Evolutionary conservation across 2,329 filamentous ascomycete genomes (phyloP), one percentile per base, ranked within the genome.

Genomic region (Cladosporium sp.): DNA sequence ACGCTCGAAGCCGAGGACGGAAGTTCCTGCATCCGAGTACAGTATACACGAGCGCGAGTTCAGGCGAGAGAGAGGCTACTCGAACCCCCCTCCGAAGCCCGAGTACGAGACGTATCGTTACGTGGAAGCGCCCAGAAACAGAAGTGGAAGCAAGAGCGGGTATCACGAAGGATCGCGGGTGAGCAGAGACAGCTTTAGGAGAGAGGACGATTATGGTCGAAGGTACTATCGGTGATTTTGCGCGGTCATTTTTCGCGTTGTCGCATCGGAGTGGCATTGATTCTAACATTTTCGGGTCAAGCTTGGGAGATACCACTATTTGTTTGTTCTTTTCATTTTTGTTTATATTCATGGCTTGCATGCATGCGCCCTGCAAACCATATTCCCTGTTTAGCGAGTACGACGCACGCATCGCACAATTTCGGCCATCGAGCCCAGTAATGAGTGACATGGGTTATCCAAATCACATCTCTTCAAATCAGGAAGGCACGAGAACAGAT

Each of bases 21-120:
- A 72, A 23, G 62, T 68, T 21, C 69, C 72, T 7, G 63, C 67
- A 10, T 72, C 70, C 25, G 75, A 75, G 65, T 81, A 81, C 69
- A 78, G 80, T 43, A 71, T 80, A 54, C 77, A 78, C 26, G 81
- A 83, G 74, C 73, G 76, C 54, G 80, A 82, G 69, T 75, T 78
- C 16, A 66, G 79, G 60, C 73, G 80, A n/a, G 77, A 80, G 70
- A 68, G 71, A 69, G 70, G 70, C 36, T 74, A 74, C 51, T 70
- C 71, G n/a, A 68, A 70, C 18, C 68, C 68, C 7, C 66, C 70
- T 39, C 66, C 68, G 18, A 67, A 76, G 26, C 56, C 32, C 8
- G 75, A 78, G 23, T 82, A 81, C 68, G 80, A 82, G 67, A 79
- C 78, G 43, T 83, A 79, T 67, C 73, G 81, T 49, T 83, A 83